Evolutionary conservation across 2,329 filamentous ascomycete species (phyloP).

Genomic region (Alternaria brassicicola): DNA sequence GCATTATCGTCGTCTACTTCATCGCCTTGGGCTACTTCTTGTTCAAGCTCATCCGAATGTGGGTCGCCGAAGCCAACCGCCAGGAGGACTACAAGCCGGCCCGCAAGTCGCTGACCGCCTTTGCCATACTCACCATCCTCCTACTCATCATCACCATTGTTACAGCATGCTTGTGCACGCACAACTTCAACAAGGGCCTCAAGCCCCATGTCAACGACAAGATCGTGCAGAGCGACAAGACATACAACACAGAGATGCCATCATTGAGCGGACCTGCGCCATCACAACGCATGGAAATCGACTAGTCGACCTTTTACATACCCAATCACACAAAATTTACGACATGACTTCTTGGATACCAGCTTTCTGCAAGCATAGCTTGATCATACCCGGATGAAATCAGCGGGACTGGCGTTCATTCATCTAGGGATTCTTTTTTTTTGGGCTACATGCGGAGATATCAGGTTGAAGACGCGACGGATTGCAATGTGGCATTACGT

Average conservation of each 20-base stretch:
- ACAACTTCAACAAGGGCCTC: constrained; percentile 88
- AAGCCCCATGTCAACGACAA: constrained; percentile 80
- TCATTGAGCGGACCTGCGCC: constrained; percentile 54
- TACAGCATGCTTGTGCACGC: constrained; percentile 84
- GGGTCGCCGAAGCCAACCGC: constrained; percentile 61
- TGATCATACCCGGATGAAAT: constrained; percentile 30
- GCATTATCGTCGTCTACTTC: constrained; percentile 83
- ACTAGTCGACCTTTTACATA: constrained; percentile 32
- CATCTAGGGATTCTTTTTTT: constrained; percentile 19
- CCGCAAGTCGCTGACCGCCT: constrained; percentile 84
- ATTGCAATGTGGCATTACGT: constrained; percentile 10
- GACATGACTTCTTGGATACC: constrained; percentile 31
- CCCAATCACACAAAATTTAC: constrained; percentile 23
- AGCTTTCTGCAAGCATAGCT: constrained; percentile 38
- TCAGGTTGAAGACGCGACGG: constrained; percentile 6
- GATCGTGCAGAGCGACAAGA: constrained; percentile 58
- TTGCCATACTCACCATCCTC: constrained; percentile 89
- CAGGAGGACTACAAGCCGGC: constrained; percentile 73
- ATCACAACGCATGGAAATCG: constrained; percentile 52
- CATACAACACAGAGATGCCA: constrained; percentile 57
- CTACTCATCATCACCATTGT: constrained; percentile 86
- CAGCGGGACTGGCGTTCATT: constrained; percentile 33
- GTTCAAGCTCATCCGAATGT: constrained; percentile 98
- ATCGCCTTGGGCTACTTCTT: constrained; percentile 92
- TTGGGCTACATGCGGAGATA: constrained; percentile 12